Evolutionary conservation across 2,329 filamentous ascomycete genomes (phyloP).

Genomic region (Sporothrix inflata): DNA sequence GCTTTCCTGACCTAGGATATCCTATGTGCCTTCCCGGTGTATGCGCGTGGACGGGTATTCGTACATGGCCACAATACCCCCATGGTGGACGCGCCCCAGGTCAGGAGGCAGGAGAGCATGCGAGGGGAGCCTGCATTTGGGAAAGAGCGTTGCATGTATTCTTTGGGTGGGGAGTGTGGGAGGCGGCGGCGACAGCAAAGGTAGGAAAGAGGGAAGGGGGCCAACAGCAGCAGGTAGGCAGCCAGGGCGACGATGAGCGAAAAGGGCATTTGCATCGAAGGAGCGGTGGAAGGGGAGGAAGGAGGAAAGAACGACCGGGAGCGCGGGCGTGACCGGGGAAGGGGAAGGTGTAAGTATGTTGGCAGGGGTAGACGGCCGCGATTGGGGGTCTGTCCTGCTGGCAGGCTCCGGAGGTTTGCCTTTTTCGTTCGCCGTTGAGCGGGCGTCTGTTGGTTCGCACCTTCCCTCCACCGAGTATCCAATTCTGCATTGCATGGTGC

Average conservation of each 20-base stretch:
- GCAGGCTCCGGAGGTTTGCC: background rate
- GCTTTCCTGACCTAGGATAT: background rate
- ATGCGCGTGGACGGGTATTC: background rate
- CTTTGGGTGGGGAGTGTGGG: constrained; percentile 11
- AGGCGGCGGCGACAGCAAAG: background rate
- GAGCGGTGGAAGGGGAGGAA: constrained; percentile 27
- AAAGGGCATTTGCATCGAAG: constrained; percentile 28
- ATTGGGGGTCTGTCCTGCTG: background rate
- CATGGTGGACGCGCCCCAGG: constrained; percentile 3
- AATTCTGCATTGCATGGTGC: background rate
- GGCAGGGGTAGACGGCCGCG: background rate
- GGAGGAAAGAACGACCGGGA: constrained; percentile 21
- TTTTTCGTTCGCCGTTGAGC: background rate
- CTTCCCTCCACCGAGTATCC: background rate
- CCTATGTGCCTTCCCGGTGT: background rate
- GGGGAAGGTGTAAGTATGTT: background rate
- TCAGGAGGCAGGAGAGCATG: constrained; percentile 24
- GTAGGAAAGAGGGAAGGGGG: constrained; percentile 12
- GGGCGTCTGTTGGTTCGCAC: background rate
- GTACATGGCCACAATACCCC: background rate
- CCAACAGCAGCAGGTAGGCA: background rate
- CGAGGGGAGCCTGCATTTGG: constrained; percentile 17
- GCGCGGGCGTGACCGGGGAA: constrained; percentile 23
- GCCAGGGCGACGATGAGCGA: constrained; percentile 2
- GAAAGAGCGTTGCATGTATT: constrained; percentile 20